A percentile compares a stretch with the other conserved stretches of the same genome.
Conservation (phyloP, 345 rosid species). For the Sonneratia caseolaris region DNA sequence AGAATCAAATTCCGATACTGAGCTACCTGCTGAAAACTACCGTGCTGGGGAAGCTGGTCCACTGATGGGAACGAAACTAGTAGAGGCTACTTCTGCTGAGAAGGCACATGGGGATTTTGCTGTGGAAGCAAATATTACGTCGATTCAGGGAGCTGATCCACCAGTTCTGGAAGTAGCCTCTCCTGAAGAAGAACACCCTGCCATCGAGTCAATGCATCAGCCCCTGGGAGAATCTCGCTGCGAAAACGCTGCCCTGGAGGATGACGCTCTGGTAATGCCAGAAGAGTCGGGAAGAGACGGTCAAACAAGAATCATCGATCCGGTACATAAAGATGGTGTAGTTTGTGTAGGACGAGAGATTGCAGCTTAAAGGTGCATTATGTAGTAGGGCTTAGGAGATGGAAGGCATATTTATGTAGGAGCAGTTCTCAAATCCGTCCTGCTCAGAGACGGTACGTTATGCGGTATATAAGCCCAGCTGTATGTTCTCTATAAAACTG, state of each 20-base stretch:
- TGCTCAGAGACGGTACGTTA: too few species aligned
- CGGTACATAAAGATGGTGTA: not conserved
- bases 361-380: too few species aligned
- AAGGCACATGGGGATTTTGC: not conserved
- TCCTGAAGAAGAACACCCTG: slow-evolving; percentile 10
- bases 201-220: not conserved
- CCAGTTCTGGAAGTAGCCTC: not conserved
- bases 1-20: not conserved
- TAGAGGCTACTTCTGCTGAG: not conserved
- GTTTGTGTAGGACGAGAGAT: not conserved
- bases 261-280: not conserved
- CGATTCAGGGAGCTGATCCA: not conserved
- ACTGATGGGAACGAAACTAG: not conserved
- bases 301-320: not conserved
- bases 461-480: too few species aligned
- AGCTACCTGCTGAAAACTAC: slow-evolving; percentile 3
- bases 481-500: too few species aligned
- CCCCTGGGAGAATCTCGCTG: not conserved
- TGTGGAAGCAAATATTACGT: not conserved
- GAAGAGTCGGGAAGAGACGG: not conserved
- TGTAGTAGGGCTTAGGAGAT: too few species aligned
- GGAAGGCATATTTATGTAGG: too few species aligned
- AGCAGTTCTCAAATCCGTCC: too few species aligned
- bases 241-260: not conserved
- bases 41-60: slow-evolving; percentile 4